Evolutionary conservation across 176 grass and related monocot genomes (phyloP), one percentile per base, ranked within the genome.

Genomic region (Ensete ventricosum): DNA sequence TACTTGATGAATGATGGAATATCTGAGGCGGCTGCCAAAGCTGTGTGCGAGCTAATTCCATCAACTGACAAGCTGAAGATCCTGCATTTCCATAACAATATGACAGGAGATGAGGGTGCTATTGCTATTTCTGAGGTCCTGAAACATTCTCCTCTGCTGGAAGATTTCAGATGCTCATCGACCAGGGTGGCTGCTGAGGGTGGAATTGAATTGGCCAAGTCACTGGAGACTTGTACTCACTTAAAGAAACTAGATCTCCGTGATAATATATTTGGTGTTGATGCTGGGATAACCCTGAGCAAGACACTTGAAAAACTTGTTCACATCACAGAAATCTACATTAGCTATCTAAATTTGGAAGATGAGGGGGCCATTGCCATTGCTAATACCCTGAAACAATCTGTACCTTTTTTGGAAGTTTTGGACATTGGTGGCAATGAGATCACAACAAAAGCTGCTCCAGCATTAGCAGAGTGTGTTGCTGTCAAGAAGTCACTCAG

Each of bases 1-100:
- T 96, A 88, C 79, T 81, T 88, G 34, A 96, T 92, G 89, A 96
- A 96, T 21, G 85, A 92, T 79, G 89, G 89, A n/a, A 96, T 96
- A 80, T 96, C 93, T 62, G 89, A 90, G 63, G 89, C 92, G 55
- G 89, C 93, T 76, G 89, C 89, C 73, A 88, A 89, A 76, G 87
- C 89, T 59, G 63, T 96, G 14, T 80, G 50, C 71, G 93, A 90
- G 83, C 78, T 96, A 69, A 84, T 92, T 83, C 89, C 89, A 72
- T 84, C 83, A 57, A 90, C 87, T 19, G 83, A 88, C 49, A 92
- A 90, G 74, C 81, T 92, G 21, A 96, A 92, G 74, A 69, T 92
- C 78, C 84, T 92, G 23, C 89, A 92, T 77, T 92, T 96, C 73
- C 87, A 92, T 73, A 96, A 96, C 54, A 96, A 96, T 58, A 90